A percentile compares a stretch with the other conserved stretches of the same genome.
phyloP scores from a whole-genome alignment of 768 basidiomycete species.

The Rhodocollybia butyracea region DNA sequence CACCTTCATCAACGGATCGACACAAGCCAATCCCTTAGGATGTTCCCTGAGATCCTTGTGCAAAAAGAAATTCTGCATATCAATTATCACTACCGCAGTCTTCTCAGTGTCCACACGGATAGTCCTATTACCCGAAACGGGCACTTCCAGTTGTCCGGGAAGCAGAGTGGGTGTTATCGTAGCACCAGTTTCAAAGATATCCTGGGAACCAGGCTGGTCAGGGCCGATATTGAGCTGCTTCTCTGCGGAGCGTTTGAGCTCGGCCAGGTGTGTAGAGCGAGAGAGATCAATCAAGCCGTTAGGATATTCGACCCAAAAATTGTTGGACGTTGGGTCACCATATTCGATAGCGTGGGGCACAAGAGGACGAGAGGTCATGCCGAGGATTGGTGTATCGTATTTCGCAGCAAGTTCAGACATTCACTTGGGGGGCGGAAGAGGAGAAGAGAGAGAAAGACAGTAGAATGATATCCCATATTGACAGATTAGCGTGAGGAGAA shows the following conservation, averaged over 20 bases:
- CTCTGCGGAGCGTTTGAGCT: slow-evolving; percentile 1
- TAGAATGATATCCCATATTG: neutral
- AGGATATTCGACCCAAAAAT: slow-evolving; percentile 72
- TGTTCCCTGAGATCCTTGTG: slow-evolving; percentile 58
- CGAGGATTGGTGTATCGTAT: slow-evolving; percentile 39
- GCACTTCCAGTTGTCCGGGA: slow-evolving; percentile 47
- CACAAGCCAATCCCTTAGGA: slow-evolving; percentile 53
- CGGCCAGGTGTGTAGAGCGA: slow-evolving; percentile 37
- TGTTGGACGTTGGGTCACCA: slow-evolving; percentile 40
- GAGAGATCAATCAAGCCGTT: slow-evolving; percentile 61
- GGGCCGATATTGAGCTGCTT: slow-evolving; percentile 9
- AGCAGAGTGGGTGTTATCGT: slow-evolving; percentile 24
- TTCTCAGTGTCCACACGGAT: slow-evolving; percentile 47
- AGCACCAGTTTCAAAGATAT: slow-evolving; percentile 8
- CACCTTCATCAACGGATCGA: slow-evolving; percentile 48
- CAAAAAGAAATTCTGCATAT: slow-evolving; percentile 76
- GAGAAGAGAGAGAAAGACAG: neutral
- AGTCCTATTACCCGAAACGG: slow-evolving; percentile 47
- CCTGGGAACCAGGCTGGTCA: neutral
- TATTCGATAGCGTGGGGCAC: slow-evolving; percentile 47
- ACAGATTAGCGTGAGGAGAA: neutral
- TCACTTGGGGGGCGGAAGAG: neutral
- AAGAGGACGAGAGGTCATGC: slow-evolving; percentile 44
- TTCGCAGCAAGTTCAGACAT: slow-evolving; percentile 11
- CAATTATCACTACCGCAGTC: slow-evolving; percentile 60